Conservation (phyloP, 2,329 filamentous ascomycete species). For the Cytospora schulzeri region DNA sequence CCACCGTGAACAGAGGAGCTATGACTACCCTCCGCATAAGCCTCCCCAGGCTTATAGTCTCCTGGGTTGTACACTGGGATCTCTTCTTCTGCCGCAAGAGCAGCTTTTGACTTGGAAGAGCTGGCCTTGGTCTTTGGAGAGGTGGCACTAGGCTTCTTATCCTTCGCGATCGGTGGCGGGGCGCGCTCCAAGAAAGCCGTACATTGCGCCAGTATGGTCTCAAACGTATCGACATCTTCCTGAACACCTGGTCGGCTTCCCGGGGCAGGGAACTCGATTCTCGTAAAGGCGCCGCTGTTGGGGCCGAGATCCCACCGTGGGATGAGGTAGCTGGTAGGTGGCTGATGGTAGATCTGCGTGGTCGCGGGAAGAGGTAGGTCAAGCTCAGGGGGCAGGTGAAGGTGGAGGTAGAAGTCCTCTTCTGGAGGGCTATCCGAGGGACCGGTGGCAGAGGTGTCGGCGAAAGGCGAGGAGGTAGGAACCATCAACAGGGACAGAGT, state of each 20-base stretch:
- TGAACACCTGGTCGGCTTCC: slow-evolving; percentile 75
- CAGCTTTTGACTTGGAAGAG: slow-evolving; percentile 42
- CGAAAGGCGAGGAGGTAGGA: slow-evolving; percentile 77
- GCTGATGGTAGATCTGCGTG: slow-evolving; percentile 96
- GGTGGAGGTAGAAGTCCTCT: slow-evolving; percentile 95
- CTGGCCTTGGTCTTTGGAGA: not conserved
- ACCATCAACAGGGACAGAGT: slow-evolving; percentile 95
- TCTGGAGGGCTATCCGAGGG: slow-evolving; percentile 59
- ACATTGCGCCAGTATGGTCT: slow-evolving; percentile 97
- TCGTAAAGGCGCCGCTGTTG: slow-evolving; percentile 85
- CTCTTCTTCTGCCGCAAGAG: slow-evolving; percentile 45
- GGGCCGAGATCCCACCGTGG: slow-evolving; percentile 92
- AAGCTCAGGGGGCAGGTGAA: slow-evolving; percentile 91
- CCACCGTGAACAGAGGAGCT: slow-evolving; percentile 60
- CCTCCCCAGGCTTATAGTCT: slow-evolving; percentile 78
- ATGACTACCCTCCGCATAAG: slow-evolving; percentile 66
- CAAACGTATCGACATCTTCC: slow-evolving; percentile 93
- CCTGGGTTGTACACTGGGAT: slow-evolving; percentile 76
- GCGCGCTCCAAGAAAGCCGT: slow-evolving; percentile 91
- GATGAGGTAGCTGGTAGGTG: slow-evolving; percentile 88
- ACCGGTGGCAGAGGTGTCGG: slow-evolving; percentile 55
- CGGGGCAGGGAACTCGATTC: slow-evolving; percentile 82
- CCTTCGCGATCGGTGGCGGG: slow-evolving; percentile 55
- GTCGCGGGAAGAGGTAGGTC: slow-evolving; percentile 92
- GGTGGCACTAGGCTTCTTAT: slow-evolving; percentile 28